Base-by-base conservation (phyloP, 1,139 yeast genomes). In the Geotrichum citri-aurantii region DNA sequence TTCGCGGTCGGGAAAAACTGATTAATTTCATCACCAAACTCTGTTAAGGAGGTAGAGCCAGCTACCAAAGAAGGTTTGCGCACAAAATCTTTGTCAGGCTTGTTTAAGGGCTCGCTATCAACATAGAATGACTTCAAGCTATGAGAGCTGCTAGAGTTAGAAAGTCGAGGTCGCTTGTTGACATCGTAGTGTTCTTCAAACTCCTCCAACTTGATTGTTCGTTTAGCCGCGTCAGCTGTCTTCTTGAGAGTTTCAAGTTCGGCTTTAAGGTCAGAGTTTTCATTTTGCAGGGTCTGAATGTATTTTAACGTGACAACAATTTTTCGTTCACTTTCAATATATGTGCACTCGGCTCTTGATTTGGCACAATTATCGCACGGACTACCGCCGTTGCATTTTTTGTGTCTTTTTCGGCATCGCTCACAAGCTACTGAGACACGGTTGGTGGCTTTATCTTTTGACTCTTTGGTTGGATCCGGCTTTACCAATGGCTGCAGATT, bases 301-400 rank as follows among this genome's bases (percentile, higher is more conserved):
- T 88, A 88, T 65, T 84, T 85, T 81, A 87, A 79, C 1, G 93
- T 85, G 0, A 88, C 88, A 33, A 87, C 90, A 21, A 88, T 80
- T 69, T 88, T 87, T 74, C 83, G 85, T 59, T 86, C 91, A 1
- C 88, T 90, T 68, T 86, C 93, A 24, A 83, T 80, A 65, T 88
- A 88, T 66, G 86, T 91, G 74, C 96, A 88, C 40, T 78, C 77
- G 1, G 84, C 76, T 58, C 78, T 79, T 19, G 88, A 82, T 55
- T 79, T 71, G 21, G 72, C 74, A 69, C 96, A 88, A 66, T 85
- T 84, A 58, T 77, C 73, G 69, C 96, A 88, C 0, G 92, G 90
- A 48, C 84, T 81, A 1, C 90, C 93, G 0, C 95, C 95, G 11
- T 91, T 91, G 68, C 96, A 88, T 63, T 88, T 81, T 47, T 86